A percentile compares a stretch with the other conserved stretches of the same genome.
phyloP scores from a whole-genome alignment of 129 eudicot species.

The Arctium lappa region DNA sequence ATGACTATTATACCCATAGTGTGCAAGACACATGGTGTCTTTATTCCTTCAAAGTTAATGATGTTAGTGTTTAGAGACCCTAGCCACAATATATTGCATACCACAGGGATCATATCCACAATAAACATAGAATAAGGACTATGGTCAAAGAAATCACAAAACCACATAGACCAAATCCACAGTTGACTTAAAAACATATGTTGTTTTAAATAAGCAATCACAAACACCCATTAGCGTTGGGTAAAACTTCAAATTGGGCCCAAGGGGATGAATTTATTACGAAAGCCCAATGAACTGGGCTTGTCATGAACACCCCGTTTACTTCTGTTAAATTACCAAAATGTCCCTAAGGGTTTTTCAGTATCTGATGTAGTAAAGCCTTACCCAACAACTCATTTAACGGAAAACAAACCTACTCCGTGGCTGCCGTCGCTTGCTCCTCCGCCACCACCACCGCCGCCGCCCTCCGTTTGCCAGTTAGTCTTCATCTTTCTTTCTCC shows the following conservation, averaged over 20 bases:
- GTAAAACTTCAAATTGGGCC: not conserved
- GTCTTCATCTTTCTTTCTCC: not conserved
- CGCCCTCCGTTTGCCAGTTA: not conserved
- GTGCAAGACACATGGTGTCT: no score
- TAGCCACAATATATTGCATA: no score
- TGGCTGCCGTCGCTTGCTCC: conserved; percentile 23
- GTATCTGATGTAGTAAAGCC: not conserved
- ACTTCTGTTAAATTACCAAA: not conserved
- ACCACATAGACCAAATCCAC: no score
- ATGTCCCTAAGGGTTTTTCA: conserved; percentile 2
- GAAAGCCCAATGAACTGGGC: not conserved
- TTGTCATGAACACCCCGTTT: not conserved
- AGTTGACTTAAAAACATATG: no score
- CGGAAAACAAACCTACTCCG: conserved; percentile 29
- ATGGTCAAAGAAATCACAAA: no score
- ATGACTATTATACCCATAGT: no score
- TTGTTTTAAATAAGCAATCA: no score
- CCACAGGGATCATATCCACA: no score
- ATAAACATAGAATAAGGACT: no score
- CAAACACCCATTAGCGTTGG: not conserved
- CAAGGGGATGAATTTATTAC: not conserved
- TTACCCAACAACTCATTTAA: not conserved
- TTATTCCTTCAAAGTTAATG: no score
- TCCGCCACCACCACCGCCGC: conserved; percentile 5
- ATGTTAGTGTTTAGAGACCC: no score